phyloP scores from a whole-genome alignment of 768 basidiomycete species.

The Kwoniella heveanensis region DNA sequence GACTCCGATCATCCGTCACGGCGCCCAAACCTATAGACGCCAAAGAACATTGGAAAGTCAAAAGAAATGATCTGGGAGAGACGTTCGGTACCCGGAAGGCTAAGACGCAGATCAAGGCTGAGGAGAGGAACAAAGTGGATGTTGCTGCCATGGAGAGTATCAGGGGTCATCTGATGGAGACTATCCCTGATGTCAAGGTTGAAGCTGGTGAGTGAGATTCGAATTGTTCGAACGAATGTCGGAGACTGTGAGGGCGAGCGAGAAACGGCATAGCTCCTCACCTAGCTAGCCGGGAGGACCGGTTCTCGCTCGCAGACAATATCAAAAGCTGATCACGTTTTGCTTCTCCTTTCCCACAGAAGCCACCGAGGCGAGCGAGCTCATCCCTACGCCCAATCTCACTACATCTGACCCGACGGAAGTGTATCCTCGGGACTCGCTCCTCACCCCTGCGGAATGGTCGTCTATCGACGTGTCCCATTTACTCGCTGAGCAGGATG shows the following conservation, averaged over 20 bases:
- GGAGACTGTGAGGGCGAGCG: no score
- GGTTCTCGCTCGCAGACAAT: no score
- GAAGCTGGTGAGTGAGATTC: constrained; percentile 63
- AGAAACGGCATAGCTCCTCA: no score
- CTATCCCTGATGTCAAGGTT: constrained; percentile 66
- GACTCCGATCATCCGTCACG: constrained; percentile 57
- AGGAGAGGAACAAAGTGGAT: constrained; percentile 87
- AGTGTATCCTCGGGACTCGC: constrained; percentile 62
- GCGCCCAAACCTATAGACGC: constrained; percentile 6
- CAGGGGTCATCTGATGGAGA: constrained; percentile 75
- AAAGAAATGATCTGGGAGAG: constrained; percentile 78
- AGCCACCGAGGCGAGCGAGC: constrained; percentile 59
- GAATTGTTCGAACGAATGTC: no score
- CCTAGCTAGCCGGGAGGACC: no score
- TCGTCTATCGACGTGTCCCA: constrained; percentile 66
- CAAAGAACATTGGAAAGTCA: constrained; percentile 61
- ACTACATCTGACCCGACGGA: constrained; percentile 71
- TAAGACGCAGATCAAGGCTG: constrained; percentile 76
- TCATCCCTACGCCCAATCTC: constrained; percentile 74
- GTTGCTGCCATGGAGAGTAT: constrained; percentile 83
- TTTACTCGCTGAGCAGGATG: constrained; percentile 62
- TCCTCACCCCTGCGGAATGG: constrained; percentile 82
- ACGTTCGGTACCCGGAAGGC: constrained; percentile 96
- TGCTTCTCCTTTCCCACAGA: constrained; percentile 22
- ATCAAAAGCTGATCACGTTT: no score